Evolutionary conservation across 257 asterid species (phyloP), one percentile per base, ranked within the genome.

Genomic region (Solanum ahanhuiri): DNA sequence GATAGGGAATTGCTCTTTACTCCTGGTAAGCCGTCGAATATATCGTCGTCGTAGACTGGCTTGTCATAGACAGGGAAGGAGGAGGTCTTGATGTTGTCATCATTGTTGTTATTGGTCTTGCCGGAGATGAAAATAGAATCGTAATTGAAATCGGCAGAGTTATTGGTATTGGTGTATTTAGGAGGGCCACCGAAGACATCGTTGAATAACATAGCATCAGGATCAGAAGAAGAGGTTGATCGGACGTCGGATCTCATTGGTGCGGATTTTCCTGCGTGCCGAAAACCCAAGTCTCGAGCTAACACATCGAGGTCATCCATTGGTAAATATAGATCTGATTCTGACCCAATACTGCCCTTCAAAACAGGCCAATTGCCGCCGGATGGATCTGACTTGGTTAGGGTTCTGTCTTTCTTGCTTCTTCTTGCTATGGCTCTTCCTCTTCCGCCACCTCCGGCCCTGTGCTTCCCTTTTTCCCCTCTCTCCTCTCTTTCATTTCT

Each of bases 11-110:
- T 97, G 91, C 90, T 93, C 90, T 95, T 97, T 90, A 97, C 22
- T 86, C 98, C 98, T 1, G 99, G 97, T 89, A 97, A 88, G 58
- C 99, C 98, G 54, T 93, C 95, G 72, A 97, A 97, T 57, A 97
- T 93, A 89, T 97, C 99, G 22, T 97, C 99, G 28, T 96, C 99
- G 25, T 97, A 97, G 63, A 95, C 94, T 48, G 99, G 99, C 89
- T 94, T 95, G 91, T 97, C 99, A 77, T 94, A 95, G 88, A 95
- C 99, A 15, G 98, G 99, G 83, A 86, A 63, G 41, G 98, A 85
- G 1, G 96, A 88, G 9, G 88, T 54, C 18, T 84, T 90, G 77
- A 85, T 86, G 84, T 81, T 83, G 85, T 48, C 91, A 70, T 85
- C 86, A 34, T 51, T 89, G 63, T 71, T 54, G n/a, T 54, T 54